Evolutionary conservation across 2,329 filamentous ascomycete genomes (phyloP).

Genomic region (Colletotrichum sp.): DNA sequence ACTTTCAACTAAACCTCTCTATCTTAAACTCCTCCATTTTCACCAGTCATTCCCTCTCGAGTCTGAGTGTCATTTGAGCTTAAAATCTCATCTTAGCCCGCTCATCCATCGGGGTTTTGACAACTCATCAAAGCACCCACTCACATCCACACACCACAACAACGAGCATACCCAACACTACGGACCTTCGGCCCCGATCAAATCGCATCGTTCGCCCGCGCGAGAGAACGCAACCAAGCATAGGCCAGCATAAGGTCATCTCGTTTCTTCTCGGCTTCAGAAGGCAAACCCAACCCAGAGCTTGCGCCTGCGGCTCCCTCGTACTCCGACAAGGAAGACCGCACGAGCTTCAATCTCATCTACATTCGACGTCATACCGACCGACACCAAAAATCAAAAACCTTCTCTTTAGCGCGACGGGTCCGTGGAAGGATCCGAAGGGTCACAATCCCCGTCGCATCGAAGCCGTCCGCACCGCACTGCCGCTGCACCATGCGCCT

Average conservation of each 20-base stretch:
- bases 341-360: background rate
- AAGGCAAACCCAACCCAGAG: background rate
- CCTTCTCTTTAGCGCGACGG: conserved; percentile 8
- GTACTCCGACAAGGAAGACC: background rate
- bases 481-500: conserved; percentile 1
- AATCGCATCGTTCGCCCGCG: background rate
- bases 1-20: background rate
- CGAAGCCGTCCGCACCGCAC: background rate
- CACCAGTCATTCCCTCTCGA: background rate
- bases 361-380: conserved; percentile 14
- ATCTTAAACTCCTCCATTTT: background rate
- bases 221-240: background rate
- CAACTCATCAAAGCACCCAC: background rate
- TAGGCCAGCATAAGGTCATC: background rate
- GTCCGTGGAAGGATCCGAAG: conserved; percentile 7
- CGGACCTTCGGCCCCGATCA: background rate
- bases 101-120: background rate
- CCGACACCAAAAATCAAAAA: conserved; percentile 1
- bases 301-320: background rate
- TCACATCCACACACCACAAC: background rate
- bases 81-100: background rate
- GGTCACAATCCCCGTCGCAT: background rate
- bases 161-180: too few species aligned
- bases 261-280: background rate
- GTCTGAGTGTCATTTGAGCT: background rate